Conservation (phyloP, 2,329 filamentous ascomycete genomes). For the Metarhizium humberi region DNA sequence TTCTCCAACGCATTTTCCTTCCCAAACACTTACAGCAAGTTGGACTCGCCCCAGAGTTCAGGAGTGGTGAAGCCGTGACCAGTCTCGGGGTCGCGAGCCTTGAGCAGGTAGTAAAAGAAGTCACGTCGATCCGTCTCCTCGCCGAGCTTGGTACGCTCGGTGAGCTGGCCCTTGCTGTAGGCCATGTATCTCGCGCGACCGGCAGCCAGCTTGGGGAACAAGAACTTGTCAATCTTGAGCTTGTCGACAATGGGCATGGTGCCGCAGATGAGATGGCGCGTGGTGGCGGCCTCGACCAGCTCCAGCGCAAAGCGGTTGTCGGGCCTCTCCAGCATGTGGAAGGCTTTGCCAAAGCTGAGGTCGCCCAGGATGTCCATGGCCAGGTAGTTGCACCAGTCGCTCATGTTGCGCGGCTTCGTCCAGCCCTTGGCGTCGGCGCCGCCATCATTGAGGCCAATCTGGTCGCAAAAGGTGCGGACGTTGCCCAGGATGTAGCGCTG, state of each 20-base stretch:
- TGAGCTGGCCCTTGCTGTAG: conserved; percentile 59
- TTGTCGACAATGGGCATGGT: conserved; percentile 61
- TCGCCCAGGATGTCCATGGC: conserved; percentile 56
- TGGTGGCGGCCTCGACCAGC: conserved; percentile 58
- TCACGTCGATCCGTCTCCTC: conserved; percentile 60
- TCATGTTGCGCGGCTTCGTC: conserved; percentile 51
- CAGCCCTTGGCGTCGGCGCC: conserved; percentile 43
- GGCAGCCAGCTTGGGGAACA: conserved; percentile 58
- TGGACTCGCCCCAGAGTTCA: conserved; percentile 63
- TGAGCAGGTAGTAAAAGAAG: conserved; percentile 68
- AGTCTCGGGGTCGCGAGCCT: conserved; percentile 62
- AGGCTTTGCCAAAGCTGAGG: conserved; percentile 51
- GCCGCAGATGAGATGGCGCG: conserved; percentile 60
- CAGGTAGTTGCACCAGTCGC: conserved; percentile 52
- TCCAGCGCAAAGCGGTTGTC: conserved; percentile 59
- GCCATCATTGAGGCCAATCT: conserved; percentile 35
- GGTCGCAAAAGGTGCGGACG: conserved; percentile 55
- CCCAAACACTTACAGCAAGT: conserved; percentile 42
- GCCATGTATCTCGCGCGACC: conserved; percentile 62
- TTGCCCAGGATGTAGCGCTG: conserved; percentile 58
- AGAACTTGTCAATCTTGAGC: conserved; percentile 55
- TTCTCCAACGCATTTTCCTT: no score
- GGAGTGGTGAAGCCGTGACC: conserved; percentile 55
- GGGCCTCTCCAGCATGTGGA: conserved; percentile 49
- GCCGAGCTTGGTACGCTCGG: conserved; percentile 56